Evolutionary conservation across 768 basidiomycete species (phyloP), one percentile per base, ranked within the genome.

Genomic region (Tylopilus plumbeoviolaceoides): DNA sequence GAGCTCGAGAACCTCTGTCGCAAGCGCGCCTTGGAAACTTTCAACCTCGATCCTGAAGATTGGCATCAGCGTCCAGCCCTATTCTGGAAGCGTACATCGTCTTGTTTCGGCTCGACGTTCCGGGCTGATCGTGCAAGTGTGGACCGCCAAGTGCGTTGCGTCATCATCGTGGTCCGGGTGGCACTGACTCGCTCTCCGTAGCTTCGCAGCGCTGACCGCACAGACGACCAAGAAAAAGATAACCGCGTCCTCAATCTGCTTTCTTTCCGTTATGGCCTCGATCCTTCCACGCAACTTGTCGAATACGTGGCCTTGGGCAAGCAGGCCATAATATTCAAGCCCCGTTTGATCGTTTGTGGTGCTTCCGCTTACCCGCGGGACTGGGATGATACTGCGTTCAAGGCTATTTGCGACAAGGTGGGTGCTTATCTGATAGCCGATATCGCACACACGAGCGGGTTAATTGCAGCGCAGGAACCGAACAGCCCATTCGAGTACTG

Each of bases 41-140:
- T 98, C 83, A 84, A 91, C 79, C 89, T 98, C 59, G 93, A 98
- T 75, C 82, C 90, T 39, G 78, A 75, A 44, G 83, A 85, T 71
- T 98, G 95, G 95, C 61, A 94, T 99, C 73, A 98, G 98, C 67
- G 97, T 99, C 51, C 97, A 99, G 73, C 97, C 97, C 7, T 99
- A 98, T 74, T 97, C 94, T 63, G 91, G 91, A 53, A 86, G 83
- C 57, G 87, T 91, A 66, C 69, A 87, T 82, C 31, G 47, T 17
- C 51, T n/a, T 3, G 4, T 7, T 2, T 21, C 12, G 17, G 44
- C 41, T 56, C 20, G 44, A 15, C 40, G 4, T 30, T 21, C 7
- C 9, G 38, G 10, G 4, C 27, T 25, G 53, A 58, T 68, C 47
- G 68, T 51, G 21, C 55, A 39, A n/a, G n/a, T 67, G 56, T 56